Evolutionary conservation across 768 basidiomycete species (phyloP).

Genomic region (Amanita rubescens): DNA sequence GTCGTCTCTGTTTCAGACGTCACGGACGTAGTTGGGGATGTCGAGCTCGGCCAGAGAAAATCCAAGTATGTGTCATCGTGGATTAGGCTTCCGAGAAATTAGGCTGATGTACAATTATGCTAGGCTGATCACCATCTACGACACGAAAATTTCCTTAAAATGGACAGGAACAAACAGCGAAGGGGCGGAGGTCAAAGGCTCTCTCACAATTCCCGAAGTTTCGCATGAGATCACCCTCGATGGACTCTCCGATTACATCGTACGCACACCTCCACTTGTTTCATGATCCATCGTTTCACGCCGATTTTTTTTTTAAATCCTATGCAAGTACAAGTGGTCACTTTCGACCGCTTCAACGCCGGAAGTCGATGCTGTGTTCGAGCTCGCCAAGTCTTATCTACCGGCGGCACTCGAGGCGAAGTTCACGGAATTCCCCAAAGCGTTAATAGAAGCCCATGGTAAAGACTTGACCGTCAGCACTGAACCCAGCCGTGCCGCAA

Average conservation of each 20-base stretch:
- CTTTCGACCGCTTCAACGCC: constrained; percentile 42
- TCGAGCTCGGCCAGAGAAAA: constrained; percentile 90
- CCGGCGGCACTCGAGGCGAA: constrained; percentile 69
- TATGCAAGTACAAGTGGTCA: constrained; percentile 64
- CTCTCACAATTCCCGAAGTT: constrained; percentile 82
- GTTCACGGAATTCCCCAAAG: constrained; percentile 69
- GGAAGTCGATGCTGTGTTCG: constrained; percentile 49
- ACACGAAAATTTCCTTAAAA: constrained; percentile 66
- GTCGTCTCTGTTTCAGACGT: constrained; percentile 60
- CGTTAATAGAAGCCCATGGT: constrained; percentile 79
- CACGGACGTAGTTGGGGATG: constrained; percentile 79
- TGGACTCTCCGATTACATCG: constrained; percentile 71
- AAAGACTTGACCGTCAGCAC: constrained; percentile 70
- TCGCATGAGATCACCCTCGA: constrained; percentile 92
- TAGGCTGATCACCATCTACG: constrained; percentile 93
- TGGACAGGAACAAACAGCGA: constrained; percentile 77
- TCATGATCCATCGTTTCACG: not conserved
- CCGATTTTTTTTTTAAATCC: not conserved
- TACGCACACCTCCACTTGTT: constrained; percentile 33
- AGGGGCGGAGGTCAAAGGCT: constrained; percentile 70
- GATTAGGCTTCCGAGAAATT: not conserved
- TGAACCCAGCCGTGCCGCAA: constrained; percentile 60
- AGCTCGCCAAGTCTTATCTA: constrained; percentile 56
- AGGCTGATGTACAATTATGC: constrained; percentile 12
- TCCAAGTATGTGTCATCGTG: constrained; percentile 63